Base-by-base conservation (phyloP, 352 stramenopile species). In the Aphanomyces euteiches region DNA sequence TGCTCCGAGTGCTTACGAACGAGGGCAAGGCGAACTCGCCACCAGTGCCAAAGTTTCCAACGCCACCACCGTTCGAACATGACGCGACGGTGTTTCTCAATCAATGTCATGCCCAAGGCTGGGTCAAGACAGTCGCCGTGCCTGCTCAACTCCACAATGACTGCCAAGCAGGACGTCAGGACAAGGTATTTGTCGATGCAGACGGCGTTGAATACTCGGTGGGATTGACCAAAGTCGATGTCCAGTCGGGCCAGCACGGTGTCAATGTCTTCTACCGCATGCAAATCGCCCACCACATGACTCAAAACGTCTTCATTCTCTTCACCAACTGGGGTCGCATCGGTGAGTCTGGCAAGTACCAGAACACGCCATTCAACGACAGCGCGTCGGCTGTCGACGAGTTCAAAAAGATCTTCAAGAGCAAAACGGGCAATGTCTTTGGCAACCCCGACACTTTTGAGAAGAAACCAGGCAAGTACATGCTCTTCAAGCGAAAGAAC, bases 291-390 rank as follows among this genome's bases (percentile, higher is more conserved):
- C 75, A 82, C 15, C 83, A 93, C 47, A 69, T 85, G 48, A 78
- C 90, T 38, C 85, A 91, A 67, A 78, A 77, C 10, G 79, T 90
- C 17, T 90, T 79, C 69, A 75, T 92, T 2, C 74, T 92, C 36
- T 90, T 92, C 66, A 89, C 83, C 13, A 95, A 96, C 69, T 92
- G 84, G 84, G 84, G 84, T 0, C 80, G 84, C 0, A 89, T 92
- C 47, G 85, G 85, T 7, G 85, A 90, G 64, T 77, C 69, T 1
- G 85, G 85, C 47, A 90, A 92, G 59, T 91, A 87, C 54, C 85
- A 91, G 72, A 89, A 91, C 72, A 91, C 83, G 3, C 83, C 84
- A 7, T 90, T 91, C 73, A 77, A 83, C 37, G 71, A 78, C 1
- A 69, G 75, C 17, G 70, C 75, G 2, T 81, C 90, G 17, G 85